Conservation (phyloP, 176 grass and related monocot genomes). For the Metroxylon sagu region DNA sequence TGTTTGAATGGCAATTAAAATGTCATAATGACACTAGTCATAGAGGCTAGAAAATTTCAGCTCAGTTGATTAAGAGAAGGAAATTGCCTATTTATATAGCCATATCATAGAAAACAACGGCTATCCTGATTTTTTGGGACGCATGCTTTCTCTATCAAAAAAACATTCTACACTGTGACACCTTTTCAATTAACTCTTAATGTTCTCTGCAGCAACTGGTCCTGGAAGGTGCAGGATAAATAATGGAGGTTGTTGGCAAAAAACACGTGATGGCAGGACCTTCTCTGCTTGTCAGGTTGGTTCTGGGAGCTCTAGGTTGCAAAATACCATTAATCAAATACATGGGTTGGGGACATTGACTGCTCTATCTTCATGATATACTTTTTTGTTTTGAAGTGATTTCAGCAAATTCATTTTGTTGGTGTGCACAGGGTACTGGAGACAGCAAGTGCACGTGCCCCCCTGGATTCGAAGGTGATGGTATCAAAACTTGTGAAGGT, state of each 20-base stretch:
- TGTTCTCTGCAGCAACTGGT: slow-evolving; percentile 62
- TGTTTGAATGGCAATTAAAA: too few relatives aligned
- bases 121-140: too few relatives aligned
- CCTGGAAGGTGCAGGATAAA: slow-evolving; percentile 83
- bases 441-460: slow-evolving; percentile 24
- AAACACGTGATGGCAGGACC: slow-evolving; percentile 47
- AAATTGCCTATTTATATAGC: too few relatives aligned
- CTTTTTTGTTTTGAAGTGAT: background rate
- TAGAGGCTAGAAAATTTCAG: too few relatives aligned
- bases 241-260: slow-evolving; percentile 78
- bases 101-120: too few relatives aligned
- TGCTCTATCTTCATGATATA: background rate
- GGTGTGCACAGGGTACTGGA: slow-evolving; percentile 14
- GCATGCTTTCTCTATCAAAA: too few relatives aligned
- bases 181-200: background rate
- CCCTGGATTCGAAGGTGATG: slow-evolving; percentile 25
- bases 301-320: background rate
- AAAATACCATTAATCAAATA: background rate
- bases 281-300: slow-evolving; percentile 83
- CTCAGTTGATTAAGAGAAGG: too few relatives aligned
- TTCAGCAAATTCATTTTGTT: background rate
- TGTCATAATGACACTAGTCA: too few relatives aligned
- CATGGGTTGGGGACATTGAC: too few relatives aligned
- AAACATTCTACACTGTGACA: too few relatives aligned
- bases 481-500: slow-evolving; percentile 25